Evolutionary conservation across 768 basidiomycete species (phyloP), one percentile per base, ranked within the genome.

Genomic region (Panaeolus cyanescens): DNA sequence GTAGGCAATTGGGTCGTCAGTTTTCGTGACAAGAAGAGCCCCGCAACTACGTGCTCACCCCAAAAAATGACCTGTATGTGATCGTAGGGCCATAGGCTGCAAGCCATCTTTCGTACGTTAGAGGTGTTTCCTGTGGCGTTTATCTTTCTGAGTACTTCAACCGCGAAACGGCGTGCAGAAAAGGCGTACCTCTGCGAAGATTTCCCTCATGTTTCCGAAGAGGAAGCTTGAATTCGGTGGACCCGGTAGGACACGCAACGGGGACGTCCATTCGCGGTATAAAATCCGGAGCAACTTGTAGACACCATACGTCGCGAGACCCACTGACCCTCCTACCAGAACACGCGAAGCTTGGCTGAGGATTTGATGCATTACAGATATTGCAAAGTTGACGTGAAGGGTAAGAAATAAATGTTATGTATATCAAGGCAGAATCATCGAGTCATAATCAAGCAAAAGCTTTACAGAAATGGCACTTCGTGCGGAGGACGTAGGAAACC

Each of bases 161-260:
- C 30, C 20, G 20, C 2, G 5, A 15, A 6, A 22, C 28, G 37
- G 17, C 15, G 0, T 25, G 1, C 22, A n/a, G n/a, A 22, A 32
- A 5, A 54, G 20, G 69, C 74, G 28, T 64, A 84, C 84, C 6
- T 74, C 78, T 5, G 79, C 68, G 65, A 70, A 71, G 2, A 87
- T 76, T 5, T 82, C 76, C 36, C 67, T 71, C 62, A 84, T 57
- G 65, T 86, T 80, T 7, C 87, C 86, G 56, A 70, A 84, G 10
- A 89, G 54, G 59, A 73, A 73, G 63, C 77, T 82, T 2, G 74
- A 55, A 56, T 67, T 79, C 15, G 77, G 73, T 1, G 86, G 86
- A 1, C 85, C 85, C 1, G 80, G 85, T 19, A 88, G 74, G 39
- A 75, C 62, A n/a, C 77, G 75, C 17, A 86, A 64, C 2, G 82